A percentile compares a stretch with the other conserved stretches of the same genome.
phyloP scores from a whole-genome alignment of 441 rosid genomes.

The Eruca vesicaria region DNA sequence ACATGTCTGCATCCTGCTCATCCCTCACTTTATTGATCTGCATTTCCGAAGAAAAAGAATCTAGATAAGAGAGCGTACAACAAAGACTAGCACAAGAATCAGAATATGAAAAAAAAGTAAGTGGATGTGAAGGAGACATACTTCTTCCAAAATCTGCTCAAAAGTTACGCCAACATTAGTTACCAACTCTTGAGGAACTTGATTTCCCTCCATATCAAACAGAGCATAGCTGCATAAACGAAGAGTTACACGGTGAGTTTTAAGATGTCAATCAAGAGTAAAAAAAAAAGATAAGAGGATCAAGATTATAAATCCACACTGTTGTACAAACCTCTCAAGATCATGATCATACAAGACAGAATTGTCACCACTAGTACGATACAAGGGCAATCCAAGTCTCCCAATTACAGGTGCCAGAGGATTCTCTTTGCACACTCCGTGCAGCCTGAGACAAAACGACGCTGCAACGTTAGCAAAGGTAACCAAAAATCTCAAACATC shows the following conservation, averaged over 20 bases:
- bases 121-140: conserved; percentile 16
- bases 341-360: conserved; percentile 93
- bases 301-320: background rate
- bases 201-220: conserved; percentile 76
- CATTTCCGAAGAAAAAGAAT: conserved; percentile 24
- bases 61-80: background rate
- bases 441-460: conserved; percentile 56
- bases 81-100: background rate
- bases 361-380: conserved; percentile 91
- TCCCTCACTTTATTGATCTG: conserved; percentile 79
- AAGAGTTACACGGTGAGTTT: background rate
- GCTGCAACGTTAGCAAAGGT: background rate
- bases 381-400: conserved; percentile 77
- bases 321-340: conserved; percentile 67
- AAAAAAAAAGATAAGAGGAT: background rate
- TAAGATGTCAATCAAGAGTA: background rate
- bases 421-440: conserved; percentile 87
- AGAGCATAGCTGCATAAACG: conserved; percentile 69
- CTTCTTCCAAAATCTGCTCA: conserved; percentile 79
- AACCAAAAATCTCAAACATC: background rate
- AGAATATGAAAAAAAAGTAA: background rate
- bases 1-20: conserved; percentile 68
- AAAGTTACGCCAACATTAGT: conserved; percentile 70
- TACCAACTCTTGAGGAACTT: conserved; percentile 80
- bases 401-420: conserved; percentile 90